Conservation (phyloP, 2,329 filamentous ascomycete genomes). For the Beauveria rudraprayagi region DNA sequence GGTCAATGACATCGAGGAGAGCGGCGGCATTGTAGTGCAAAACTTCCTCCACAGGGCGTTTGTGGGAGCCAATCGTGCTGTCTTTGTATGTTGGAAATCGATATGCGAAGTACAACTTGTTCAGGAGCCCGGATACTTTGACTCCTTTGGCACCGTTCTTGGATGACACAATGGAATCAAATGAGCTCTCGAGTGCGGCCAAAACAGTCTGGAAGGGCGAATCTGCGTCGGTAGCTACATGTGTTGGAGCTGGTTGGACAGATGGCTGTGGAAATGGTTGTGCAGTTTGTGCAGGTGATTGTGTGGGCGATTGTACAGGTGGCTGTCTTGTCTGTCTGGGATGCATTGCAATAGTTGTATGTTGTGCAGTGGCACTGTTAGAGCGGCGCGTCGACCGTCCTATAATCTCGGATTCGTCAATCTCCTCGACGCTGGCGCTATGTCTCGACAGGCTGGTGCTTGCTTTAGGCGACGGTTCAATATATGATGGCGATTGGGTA, state of each 20-base stretch:
- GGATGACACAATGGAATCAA: neutral
- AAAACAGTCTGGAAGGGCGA: slow-evolving; percentile 5
- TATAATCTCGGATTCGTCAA: slow-evolving; percentile 1
- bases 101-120: slow-evolving; percentile 26
- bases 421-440: slow-evolving; percentile 13
- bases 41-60: slow-evolving; percentile 33
- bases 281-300: neutral
- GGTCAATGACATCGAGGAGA: slow-evolving; percentile 29
- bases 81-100: slow-evolving; percentile 22
- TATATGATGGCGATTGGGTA: neutral
- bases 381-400: neutral
- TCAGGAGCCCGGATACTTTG: slow-evolving; percentile 15
- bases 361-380: neutral
- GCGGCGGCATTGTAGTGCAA: slow-evolving; percentile 36
- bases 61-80: slow-evolving; percentile 27
- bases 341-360: neutral
- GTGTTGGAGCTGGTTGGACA: neutral
- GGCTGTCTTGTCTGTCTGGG: neutral
- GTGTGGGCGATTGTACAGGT: no score
- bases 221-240: neutral
- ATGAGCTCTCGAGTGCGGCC: neutral
- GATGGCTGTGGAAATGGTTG: neutral
- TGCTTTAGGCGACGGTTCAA: neutral
- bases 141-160: slow-evolving; percentile 18
- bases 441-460: slow-evolving; percentile 10